These are phyloP conservation scores for Neobulgaria alba DNA, from an alignment of 2,329 filamentous ascomycete genomes.

Conservation along the genomic window DNA sequence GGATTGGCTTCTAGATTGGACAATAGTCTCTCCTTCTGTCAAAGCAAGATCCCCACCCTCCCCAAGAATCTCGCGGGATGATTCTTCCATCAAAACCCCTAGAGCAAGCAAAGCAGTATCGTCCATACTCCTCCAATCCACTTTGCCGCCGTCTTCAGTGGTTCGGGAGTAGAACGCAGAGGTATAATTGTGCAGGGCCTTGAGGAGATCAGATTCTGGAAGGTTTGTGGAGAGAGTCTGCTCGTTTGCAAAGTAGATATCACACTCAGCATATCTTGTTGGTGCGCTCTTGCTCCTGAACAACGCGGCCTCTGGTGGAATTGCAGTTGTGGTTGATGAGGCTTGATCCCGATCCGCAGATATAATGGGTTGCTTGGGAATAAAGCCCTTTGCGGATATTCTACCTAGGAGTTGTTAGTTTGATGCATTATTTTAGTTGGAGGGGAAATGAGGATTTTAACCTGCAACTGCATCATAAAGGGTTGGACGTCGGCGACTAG, in stretches of 20 bases:
- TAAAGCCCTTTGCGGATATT: constrained; percentile 35
- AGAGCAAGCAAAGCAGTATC: constrained; percentile 70
- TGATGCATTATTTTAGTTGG: too few relatives aligned
- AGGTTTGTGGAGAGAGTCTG: constrained; percentile 44
- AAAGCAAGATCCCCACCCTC: constrained; percentile 62
- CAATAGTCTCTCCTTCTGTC: constrained; percentile 41
- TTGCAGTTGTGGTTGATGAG: constrained; percentile 27
- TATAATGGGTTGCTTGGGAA: constrained; percentile 23
- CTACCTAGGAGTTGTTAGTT: constrained; percentile 28
- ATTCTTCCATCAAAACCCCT: constrained; percentile 68
- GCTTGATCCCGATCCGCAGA: constrained; percentile 23
- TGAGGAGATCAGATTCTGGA: constrained; percentile 62
- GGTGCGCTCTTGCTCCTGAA: constrained; percentile 59
- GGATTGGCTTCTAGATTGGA: neutral
- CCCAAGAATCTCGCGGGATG: constrained; percentile 51
- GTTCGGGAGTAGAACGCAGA: constrained; percentile 52
- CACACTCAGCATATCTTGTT: constrained; percentile 58
- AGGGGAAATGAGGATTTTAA: constrained; percentile 23
- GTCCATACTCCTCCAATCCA: constrained; percentile 55
- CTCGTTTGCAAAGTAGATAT: constrained; percentile 61
- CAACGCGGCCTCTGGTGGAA: constrained; percentile 63
- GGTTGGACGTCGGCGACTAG: constrained; percentile 36
- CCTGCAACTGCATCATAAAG: constrained; percentile 69
- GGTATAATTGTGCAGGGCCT: constrained; percentile 58
- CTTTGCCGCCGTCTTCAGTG: constrained; percentile 21